Conservation (phyloP, 768 basidiomycete genomes). For the Pleurotus citrinopileatus region DNA sequence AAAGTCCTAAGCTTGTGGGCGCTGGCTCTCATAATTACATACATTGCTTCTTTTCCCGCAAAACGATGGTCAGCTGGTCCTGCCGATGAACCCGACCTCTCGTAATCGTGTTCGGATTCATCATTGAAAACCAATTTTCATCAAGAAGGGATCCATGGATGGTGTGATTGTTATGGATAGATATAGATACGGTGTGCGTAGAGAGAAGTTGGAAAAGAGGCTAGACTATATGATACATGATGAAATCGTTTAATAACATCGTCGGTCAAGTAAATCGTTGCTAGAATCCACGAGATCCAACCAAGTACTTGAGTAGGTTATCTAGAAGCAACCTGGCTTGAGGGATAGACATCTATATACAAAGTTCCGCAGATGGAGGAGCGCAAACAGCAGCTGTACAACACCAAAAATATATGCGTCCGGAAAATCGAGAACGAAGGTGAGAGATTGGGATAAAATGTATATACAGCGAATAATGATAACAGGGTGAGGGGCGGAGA, state of each 20-base stretch:
- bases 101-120: not conserved
- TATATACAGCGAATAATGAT: constrained; percentile 11
- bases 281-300: not conserved
- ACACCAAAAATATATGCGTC: not conserved
- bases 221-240: constrained; percentile 10
- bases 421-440: constrained; percentile 10
- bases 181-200: not conserved
- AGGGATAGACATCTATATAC: too few relatives aligned
- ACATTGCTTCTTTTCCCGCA: not conserved
- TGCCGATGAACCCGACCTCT: not conserved
- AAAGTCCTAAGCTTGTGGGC: not conserved
- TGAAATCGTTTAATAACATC: not conserved
- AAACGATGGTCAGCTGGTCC: constrained; percentile 2
- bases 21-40: not conserved
- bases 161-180: not conserved
- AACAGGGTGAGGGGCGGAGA: constrained; percentile 1
- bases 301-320: too few relatives aligned
- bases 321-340: too few relatives aligned
- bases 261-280: not conserved
- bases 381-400: not conserved
- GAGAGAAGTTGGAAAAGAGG: not conserved
- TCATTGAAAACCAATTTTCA: constrained; percentile 3
- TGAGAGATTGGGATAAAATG: constrained; percentile 1
- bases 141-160: not conserved
- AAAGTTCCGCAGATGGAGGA: not conserved